These are phyloP conservation scores for Aspergillus kassunensis DNA, from an alignment of 495 filamentous ascomycete genomes.

Conservation along the genomic window DNA sequence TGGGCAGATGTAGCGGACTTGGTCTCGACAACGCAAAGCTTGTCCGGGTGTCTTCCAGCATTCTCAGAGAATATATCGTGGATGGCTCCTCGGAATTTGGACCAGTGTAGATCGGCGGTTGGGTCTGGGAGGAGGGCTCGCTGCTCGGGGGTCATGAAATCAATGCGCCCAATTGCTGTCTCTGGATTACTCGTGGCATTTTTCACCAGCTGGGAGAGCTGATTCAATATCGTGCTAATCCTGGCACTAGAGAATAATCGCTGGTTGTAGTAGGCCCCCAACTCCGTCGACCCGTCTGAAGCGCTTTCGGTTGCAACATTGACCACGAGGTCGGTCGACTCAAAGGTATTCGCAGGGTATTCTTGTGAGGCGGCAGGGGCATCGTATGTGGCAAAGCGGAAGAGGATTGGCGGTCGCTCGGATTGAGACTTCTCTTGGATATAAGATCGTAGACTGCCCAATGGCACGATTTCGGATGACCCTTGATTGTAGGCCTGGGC, in stretches of 20 bases:
- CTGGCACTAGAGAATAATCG: slow-evolving; percentile 47
- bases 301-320: slow-evolving; percentile 33
- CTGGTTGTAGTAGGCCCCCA: slow-evolving; percentile 50
- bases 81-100: slow-evolving; percentile 73
- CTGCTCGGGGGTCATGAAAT: slow-evolving; percentile 46
- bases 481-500: slow-evolving; percentile 38
- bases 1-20: slow-evolving; percentile 53
- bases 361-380: slow-evolving; percentile 44
- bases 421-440: slow-evolving; percentile 44
- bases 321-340: slow-evolving; percentile 46
- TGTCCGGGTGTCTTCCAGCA: slow-evolving; percentile 68
- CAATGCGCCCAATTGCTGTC: slow-evolving; percentile 43
- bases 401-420: slow-evolving; percentile 40
- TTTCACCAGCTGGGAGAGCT: slow-evolving; percentile 39
- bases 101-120: slow-evolving; percentile 76
- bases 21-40: slow-evolving; percentile 82
- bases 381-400: slow-evolving; percentile 49
- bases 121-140: slow-evolving; percentile 63
- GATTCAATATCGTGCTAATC: slow-evolving; percentile 42
- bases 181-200: slow-evolving; percentile 43
- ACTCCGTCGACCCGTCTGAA: slow-evolving; percentile 26
- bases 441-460: slow-evolving; percentile 41
- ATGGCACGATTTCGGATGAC: slow-evolving; percentile 43
- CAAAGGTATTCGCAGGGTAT: slow-evolving; percentile 43
- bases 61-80: slow-evolving; percentile 74